Percentiles rank a stretch among this genome's conserved stretches.
Conservation (phyloP, 176 grass and related monocot genomes). For the Tillandsia fasciculata region DNA sequence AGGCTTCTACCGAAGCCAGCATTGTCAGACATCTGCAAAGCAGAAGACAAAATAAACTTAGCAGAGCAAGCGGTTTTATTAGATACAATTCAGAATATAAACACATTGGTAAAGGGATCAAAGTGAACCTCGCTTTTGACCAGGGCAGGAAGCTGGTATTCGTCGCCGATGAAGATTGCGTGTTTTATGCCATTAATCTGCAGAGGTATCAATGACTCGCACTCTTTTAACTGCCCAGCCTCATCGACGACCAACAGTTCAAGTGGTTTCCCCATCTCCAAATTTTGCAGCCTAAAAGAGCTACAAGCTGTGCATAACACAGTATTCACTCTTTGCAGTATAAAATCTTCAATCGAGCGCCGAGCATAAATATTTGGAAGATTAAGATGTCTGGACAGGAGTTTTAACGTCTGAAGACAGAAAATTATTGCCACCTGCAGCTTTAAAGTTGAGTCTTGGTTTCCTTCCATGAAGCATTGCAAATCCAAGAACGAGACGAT, state of each 20-base stretch:
- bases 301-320: slow-evolving; percentile 62
- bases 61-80: no score
- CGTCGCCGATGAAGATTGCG: slow-evolving; percentile 72
- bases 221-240: slow-evolving; percentile 76
- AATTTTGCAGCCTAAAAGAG: slow-evolving; percentile 38
- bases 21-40: slow-evolving; percentile 38
- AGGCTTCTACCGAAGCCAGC: slow-evolving; percentile 63
- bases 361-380: no score
- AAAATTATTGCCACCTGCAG: no score
- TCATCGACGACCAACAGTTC: slow-evolving; percentile 67
- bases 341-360: no score
- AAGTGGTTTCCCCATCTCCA: slow-evolving; percentile 15
- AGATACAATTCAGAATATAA: not conserved
- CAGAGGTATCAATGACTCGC: slow-evolving; percentile 65
- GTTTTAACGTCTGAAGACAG: no score
- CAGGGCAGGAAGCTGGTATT: slow-evolving; percentile 59
- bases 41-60: not conserved
- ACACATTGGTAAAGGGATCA: not conserved
- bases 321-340: not conserved
- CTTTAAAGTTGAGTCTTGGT: no score
- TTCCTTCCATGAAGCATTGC: no score
- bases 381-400: no score
- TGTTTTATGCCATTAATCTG: slow-evolving; percentile 36
- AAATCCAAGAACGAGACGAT: no score
- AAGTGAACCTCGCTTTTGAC: slow-evolving; percentile 67